Evolutionary conservation across 1,284 basidiomycete genomes (phyloP).

Genomic region (Singerocomus inundabilis): DNA sequence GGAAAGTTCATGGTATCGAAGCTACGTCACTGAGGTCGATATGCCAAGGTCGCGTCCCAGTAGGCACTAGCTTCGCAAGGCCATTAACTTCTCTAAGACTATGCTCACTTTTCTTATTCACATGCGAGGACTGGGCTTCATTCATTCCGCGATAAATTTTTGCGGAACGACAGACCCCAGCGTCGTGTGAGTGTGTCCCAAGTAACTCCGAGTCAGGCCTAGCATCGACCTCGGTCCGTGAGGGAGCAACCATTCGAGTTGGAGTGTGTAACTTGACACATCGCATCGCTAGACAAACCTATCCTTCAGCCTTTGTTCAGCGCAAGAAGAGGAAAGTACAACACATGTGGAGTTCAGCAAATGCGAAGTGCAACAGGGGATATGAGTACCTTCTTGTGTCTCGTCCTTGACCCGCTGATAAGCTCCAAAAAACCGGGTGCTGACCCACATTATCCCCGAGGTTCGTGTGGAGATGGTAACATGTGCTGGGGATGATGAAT

Average conservation of each 20-base stretch:
- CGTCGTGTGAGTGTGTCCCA: neutral
- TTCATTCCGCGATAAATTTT: neutral
- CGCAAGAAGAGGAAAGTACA: neutral
- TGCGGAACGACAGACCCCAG: neutral
- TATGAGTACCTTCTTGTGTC: no score
- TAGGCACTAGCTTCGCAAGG: neutral
- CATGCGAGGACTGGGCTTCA: neutral
- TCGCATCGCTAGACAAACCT: neutral
- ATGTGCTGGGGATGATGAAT: no score
- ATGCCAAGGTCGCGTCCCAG: neutral
- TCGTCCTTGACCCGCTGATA: no score
- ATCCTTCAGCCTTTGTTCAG: neutral
- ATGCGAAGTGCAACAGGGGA: neutral
- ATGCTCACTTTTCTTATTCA: no score
- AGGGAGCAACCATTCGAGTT: no score
- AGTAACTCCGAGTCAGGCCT: no score
- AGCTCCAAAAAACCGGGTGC: neutral
- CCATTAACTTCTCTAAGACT: no score
- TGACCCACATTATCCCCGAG: no score
- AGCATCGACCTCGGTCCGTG: no score
- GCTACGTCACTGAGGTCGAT: neutral
- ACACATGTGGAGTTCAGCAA: neutral
- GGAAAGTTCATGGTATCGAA: neutral
- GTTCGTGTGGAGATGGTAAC: no score
- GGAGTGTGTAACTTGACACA: no score